Conservation (phyloP, 768 basidiomycete species). For the Phylloporus arenicola region DNA sequence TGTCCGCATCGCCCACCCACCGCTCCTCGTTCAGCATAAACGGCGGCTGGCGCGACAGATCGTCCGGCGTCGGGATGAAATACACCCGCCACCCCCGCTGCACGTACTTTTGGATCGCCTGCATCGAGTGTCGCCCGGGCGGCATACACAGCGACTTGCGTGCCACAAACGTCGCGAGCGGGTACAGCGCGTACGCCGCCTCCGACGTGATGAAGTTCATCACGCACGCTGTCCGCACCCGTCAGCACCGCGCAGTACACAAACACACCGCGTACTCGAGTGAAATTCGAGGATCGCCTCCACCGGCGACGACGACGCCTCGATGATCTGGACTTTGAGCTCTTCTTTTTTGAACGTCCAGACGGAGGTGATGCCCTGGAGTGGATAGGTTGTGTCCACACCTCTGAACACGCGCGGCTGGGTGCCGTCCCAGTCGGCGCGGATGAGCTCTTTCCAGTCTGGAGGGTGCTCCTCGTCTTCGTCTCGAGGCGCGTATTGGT, state of each 20-base stretch:
- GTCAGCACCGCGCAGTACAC: background rate
- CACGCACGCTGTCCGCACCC: background rate
- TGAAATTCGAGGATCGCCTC: slow-evolving; percentile 42
- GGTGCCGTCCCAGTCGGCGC: slow-evolving; percentile 17
- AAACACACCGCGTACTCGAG: slow-evolving; percentile 33
- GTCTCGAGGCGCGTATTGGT: slow-evolving; percentile 22
- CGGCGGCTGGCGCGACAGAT: slow-evolving; percentile 2
- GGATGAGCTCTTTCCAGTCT: slow-evolving; percentile 11
- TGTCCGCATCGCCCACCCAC: slow-evolving; percentile 28
- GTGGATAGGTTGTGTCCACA: background rate
- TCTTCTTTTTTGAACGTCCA: slow-evolving; percentile 17
- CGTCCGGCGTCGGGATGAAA: background rate
- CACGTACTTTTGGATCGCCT: slow-evolving; percentile 30
- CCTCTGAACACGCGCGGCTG: background rate
- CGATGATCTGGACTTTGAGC: slow-evolving; percentile 40
- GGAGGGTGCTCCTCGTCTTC: slow-evolving; percentile 9
- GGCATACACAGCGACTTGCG: slow-evolving; percentile 21
- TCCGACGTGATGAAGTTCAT: slow-evolving; percentile 41
- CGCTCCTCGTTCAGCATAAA: slow-evolving; percentile 21
- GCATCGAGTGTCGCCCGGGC: slow-evolving; percentile 2
- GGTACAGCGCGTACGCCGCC: slow-evolving; percentile 38
- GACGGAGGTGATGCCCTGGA: slow-evolving; percentile 5
- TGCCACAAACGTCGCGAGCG: slow-evolving; percentile 35
- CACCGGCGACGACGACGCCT: slow-evolving; percentile 12
- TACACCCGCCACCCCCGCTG: slow-evolving; percentile 34